These are phyloP conservation scores for Rhododendron ferrugineum DNA, from an alignment of 148 eudicot genomes.

Conservation along the genomic window DNA sequence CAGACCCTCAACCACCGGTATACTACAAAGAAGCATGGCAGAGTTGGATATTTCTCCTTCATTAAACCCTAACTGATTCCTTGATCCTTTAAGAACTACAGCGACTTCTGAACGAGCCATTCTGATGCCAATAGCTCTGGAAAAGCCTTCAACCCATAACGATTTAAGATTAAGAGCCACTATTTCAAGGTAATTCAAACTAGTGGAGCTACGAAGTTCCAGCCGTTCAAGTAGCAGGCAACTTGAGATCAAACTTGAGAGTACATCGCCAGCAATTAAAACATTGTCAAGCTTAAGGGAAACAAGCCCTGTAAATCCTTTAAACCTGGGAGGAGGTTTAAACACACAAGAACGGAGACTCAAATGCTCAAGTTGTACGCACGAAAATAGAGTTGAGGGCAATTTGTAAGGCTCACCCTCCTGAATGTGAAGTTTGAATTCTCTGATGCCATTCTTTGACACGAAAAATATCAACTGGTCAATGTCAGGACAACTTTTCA, in stretches of 20 bases:
- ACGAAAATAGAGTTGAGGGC: too few relatives aligned
- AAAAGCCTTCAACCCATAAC: too few relatives aligned
- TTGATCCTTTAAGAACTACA: not conserved
- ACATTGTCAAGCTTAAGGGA: not conserved
- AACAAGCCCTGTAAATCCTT: slow-evolving; percentile 8
- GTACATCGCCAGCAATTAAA: not conserved
- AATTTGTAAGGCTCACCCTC: too few relatives aligned
- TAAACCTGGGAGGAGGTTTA: too few relatives aligned
- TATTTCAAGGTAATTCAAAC: not conserved
- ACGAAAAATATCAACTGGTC: too few relatives aligned
- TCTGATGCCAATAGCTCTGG: not conserved
- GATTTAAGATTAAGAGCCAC: not conserved
- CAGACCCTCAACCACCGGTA: not conserved
- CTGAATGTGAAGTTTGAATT: too few relatives aligned
- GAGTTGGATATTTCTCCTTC: not conserved
- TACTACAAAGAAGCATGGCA: too few relatives aligned
- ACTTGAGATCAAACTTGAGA: not conserved
- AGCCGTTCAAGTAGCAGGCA: slow-evolving; percentile 9
- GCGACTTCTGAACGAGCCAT: too few relatives aligned
- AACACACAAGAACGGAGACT: too few relatives aligned
- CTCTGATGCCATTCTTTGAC: too few relatives aligned
- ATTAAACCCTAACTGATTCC: not conserved
- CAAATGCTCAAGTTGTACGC: too few relatives aligned
- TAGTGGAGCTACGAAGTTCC: not conserved
- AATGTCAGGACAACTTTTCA: too few relatives aligned